A percentile compares a stretch with the other conserved stretches of the same genome.
Evolutionary conservation across 805 yeast species (phyloP).

Genomic region (Wickerhamiella domercqiae): DNA sequence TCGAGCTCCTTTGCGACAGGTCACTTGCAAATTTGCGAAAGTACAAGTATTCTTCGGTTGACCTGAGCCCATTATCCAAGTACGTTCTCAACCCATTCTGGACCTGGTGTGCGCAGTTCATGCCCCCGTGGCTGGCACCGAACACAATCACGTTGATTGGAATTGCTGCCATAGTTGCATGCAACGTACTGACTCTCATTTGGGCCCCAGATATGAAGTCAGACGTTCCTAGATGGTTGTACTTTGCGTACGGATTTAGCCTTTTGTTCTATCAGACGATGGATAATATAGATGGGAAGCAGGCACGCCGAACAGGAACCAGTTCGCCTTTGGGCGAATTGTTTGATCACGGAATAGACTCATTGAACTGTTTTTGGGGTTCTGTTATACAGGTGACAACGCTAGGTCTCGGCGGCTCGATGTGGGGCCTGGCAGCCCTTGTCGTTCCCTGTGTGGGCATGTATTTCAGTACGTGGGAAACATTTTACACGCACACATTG

Average conservation of each 20-base stretch:
- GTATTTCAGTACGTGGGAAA: constrained; percentile 83
- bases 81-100: constrained; percentile 75
- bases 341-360: constrained; percentile 79
- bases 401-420: constrained; percentile 59
- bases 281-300: constrained; percentile 95
- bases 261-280: constrained; percentile 86
- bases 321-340: constrained; percentile 91
- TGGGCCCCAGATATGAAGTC: constrained; percentile 55
- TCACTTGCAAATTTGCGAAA: constrained; percentile 15
- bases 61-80: constrained; percentile 64
- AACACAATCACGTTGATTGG: constrained; percentile 80
- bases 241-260: constrained; percentile 63
- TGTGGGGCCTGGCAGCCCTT: constrained; percentile 24
- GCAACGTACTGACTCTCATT: constrained; percentile 44
- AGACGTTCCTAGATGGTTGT: constrained; percentile 59
- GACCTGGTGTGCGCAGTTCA: constrained; percentile 58
- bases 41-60: constrained; percentile 35
- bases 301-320: constrained; percentile 88
- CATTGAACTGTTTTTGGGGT: constrained; percentile 66
- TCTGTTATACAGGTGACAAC: constrained; percentile 60
- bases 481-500: constrained; percentile 74
- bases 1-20: constrained; percentile 14
- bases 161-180: constrained; percentile 49
- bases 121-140: constrained; percentile 91
- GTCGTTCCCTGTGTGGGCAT: constrained; percentile 35